phyloP scores from a whole-genome alignment of 2,329 filamentous ascomycete genomes.

The Myriosclerotinia duriaeana region DNA sequence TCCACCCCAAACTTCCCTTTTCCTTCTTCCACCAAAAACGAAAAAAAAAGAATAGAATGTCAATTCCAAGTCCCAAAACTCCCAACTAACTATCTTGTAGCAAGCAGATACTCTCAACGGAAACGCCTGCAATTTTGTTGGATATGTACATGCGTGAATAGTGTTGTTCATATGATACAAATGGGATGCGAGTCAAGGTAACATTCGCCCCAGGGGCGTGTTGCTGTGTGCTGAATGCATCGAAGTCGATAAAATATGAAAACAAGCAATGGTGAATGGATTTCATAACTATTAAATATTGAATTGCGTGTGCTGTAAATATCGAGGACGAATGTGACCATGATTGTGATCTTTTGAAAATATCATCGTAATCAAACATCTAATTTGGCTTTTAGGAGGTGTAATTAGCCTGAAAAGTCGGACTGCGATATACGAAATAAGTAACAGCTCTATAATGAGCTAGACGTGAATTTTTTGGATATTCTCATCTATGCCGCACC shows the following conservation, averaged over 20 bases:
- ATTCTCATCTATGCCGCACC: neutral
- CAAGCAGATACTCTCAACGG: neutral
- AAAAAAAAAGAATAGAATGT: neutral
- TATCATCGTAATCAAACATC: neutral
- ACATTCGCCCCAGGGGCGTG: neutral
- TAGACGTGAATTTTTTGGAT: neutral
- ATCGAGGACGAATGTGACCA: neutral
- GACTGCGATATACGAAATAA: neutral
- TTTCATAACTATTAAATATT: conserved; percentile 16
- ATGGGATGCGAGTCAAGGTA: neutral
- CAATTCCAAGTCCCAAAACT: neutral
- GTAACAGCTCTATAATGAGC: neutral
- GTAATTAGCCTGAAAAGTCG: neutral
- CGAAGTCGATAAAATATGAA: neutral
- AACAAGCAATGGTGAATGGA: neutral
- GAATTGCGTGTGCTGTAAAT: conserved; percentile 2
- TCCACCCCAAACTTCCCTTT: neutral
- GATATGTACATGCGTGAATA: conserved; percentile 12
- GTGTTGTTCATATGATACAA: conserved; percentile 13
- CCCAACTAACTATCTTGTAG: neutral
- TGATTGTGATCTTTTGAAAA: neutral
- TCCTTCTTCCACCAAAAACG: neutral
- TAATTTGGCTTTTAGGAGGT: neutral
- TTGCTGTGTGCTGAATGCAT: neutral
- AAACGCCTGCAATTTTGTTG: neutral